Conservation (phyloP, 495 filamentous ascomycete genomes). For the Penicillium diatomitis region DNA sequence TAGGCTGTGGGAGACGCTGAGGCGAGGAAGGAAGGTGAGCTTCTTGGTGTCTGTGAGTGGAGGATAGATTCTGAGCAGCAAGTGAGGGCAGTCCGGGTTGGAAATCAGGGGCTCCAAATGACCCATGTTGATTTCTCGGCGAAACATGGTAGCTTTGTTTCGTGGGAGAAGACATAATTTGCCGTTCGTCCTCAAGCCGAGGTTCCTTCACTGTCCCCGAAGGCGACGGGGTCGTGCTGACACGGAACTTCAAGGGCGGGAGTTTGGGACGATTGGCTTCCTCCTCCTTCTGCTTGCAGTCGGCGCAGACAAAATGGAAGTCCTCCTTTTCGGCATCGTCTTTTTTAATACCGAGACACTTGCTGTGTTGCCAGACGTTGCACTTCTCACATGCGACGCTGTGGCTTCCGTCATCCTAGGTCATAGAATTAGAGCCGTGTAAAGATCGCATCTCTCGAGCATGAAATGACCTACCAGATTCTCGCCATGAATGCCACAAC, state of each 20-base stretch:
- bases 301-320: conserved; percentile 79
- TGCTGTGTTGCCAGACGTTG: conserved; percentile 94
- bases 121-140: conserved; percentile 12
- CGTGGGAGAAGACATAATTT: conserved; percentile 19
- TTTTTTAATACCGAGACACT: conserved; percentile 71
- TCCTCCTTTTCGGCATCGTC: conserved; percentile 73
- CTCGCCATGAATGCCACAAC: conserved; percentile 81
- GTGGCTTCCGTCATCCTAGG: conserved; percentile 78
- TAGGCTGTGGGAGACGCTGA: conserved; percentile 28
- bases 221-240: conserved; percentile 45
- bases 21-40: conserved; percentile 31
- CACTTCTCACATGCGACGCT: conserved; percentile 93
- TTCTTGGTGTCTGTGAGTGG: conserved; percentile 4
- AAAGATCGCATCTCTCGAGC: background rate
- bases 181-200: conserved; percentile 15
- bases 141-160: conserved; percentile 23
- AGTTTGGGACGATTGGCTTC: conserved; percentile 59
- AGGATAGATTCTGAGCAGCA: conserved; percentile 6
- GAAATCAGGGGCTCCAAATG: background rate
- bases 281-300: conserved; percentile 61
- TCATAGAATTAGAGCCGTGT: conserved; percentile 5
- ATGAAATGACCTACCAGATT: conserved; percentile 45
- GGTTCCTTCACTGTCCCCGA: conserved; percentile 16
- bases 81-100: conserved; percentile 13
- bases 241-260: conserved; percentile 56